These are phyloP conservation scores for Phylloporus sp. DNA, from an alignment of 768 basidiomycete genomes.

Conservation along the genomic window DNA sequence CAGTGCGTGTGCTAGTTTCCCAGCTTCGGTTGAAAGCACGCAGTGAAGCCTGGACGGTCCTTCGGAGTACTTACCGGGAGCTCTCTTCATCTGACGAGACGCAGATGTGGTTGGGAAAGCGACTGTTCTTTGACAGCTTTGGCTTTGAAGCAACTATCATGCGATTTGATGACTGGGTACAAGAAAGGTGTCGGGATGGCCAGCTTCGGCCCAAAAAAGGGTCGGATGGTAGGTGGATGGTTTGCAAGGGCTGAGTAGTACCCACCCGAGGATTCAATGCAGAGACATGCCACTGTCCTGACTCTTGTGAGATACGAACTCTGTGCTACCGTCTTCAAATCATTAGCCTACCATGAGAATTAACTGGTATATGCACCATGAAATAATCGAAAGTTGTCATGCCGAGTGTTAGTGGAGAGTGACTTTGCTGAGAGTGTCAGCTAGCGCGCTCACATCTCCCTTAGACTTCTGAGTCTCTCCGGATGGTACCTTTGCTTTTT, in stretches of 20 bases:
- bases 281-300: background rate
- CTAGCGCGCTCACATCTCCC: conserved; percentile 52
- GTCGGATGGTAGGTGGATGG: conserved; percentile 53
- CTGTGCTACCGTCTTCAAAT: background rate
- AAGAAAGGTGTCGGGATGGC: conserved; percentile 37
- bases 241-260: conserved; percentile 48
- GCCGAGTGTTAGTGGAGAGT: conserved; percentile 34
- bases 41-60: conserved; percentile 52
- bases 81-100: conserved; percentile 39
- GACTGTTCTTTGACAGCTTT: conserved; percentile 43
- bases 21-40: conserved; percentile 49
- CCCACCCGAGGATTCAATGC: background rate
- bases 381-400: background rate
- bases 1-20: conserved; percentile 44
- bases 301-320: background rate
- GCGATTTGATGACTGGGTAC: conserved; percentile 53
- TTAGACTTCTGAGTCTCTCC: conserved; percentile 29
- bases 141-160: conserved; percentile 26
- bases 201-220: conserved; percentile 58
- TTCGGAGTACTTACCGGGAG: conserved; percentile 65
- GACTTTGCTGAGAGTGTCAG: conserved; percentile 65
- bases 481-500: conserved; percentile 18
- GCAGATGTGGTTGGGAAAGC: conserved; percentile 44
- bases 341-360: background rate
- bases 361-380: conserved; percentile 23